Evolutionary conservation across 2,329 filamentous ascomycete species (phyloP).

Genomic region (Colletotrichum chrysophilum): DNA sequence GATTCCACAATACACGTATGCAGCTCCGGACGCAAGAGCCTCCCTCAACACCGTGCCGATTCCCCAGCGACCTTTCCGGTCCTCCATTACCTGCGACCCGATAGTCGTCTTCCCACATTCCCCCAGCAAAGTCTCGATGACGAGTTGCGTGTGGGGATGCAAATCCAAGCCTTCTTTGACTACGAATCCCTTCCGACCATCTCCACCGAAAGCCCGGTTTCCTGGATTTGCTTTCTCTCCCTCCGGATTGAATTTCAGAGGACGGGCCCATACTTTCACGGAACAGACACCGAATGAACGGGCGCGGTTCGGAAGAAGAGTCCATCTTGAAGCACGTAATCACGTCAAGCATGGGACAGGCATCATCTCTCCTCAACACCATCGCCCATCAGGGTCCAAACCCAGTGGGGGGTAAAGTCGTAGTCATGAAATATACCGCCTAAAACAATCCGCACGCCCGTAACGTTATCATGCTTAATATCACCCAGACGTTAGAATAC

Average conservation of each 20-base stretch:
- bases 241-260: neutral
- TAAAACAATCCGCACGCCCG: neutral
- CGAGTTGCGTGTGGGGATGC: neutral
- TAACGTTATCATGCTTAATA: neutral
- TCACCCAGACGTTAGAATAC: neutral
- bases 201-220: neutral
- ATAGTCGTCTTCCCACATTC: neutral
- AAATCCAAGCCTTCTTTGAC: neutral
- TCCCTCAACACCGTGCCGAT: neutral
- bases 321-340: neutral
- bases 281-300: neutral
- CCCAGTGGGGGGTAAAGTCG: neutral
- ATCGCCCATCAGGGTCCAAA: neutral
- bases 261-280: neutral
- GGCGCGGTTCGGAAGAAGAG: neutral
- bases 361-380: neutral
- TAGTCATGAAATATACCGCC: neutral
- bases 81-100: neutral
- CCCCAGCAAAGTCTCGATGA: neutral
- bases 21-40: neutral
- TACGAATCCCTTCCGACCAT: neutral
- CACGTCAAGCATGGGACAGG: neutral
- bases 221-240: neutral
- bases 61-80: neutral
- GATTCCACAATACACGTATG: neutral